Conservation (phyloP, 148 eudicot genomes). For the Vaccinium vitisidaea region DNA sequence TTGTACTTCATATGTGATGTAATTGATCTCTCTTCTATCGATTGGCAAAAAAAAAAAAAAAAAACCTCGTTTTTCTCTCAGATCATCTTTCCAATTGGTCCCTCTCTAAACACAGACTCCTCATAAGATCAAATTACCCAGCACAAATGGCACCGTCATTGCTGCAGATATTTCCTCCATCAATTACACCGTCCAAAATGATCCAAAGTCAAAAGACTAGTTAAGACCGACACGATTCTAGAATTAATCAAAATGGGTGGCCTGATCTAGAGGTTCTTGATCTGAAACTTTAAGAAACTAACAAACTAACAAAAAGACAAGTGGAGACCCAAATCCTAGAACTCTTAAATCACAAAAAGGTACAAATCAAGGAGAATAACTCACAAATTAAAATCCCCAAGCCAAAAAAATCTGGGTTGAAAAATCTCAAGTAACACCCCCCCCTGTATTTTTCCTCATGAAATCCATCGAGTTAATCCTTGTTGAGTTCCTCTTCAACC, state of each 20-base stretch:
- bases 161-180: conserved; percentile 31
- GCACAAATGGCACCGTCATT: conserved; percentile 33
- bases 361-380: background rate
- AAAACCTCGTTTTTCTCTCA: no score
- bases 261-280: conserved; percentile 5
- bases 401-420: background rate
- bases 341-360: background rate
- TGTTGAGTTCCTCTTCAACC: no score
- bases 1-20: no score
- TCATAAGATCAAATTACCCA: conserved; percentile 37
- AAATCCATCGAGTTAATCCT: no score
- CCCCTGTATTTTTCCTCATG: no score
- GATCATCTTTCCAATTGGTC: no score
- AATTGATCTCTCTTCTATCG: no score
- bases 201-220: conserved; percentile 4
- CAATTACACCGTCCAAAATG: background rate
- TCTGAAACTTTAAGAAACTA: conserved; percentile 9
- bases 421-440: conserved; percentile 1
- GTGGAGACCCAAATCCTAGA: conserved; percentile 17
- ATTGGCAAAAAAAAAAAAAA: no score
- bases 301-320: background rate
- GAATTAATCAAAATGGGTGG: background rate
- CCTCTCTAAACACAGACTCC: conserved; percentile 21
- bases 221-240: background rate
- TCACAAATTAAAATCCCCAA: background rate